A percentile compares a stretch with the other conserved stretches of the same genome.
Evolutionary conservation across 106 monocot species (phyloP).

Genomic region (Ottelia alismoides): DNA sequence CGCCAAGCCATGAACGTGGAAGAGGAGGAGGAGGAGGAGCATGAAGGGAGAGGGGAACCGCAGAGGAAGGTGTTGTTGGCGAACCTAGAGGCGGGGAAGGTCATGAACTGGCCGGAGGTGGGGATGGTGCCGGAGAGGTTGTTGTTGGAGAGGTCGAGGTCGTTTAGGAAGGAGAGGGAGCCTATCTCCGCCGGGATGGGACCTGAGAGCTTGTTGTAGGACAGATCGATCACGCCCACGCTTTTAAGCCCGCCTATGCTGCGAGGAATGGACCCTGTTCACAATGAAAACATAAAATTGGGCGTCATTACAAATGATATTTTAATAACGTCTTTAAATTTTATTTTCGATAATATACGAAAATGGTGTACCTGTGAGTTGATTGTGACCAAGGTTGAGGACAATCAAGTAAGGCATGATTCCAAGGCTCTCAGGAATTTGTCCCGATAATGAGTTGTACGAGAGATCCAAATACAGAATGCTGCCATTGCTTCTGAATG

Average conservation of each 20-base stretch:
- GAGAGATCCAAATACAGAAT: conserved; percentile 71
- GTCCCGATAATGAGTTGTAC: conserved; percentile 41
- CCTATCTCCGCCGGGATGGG: conserved; percentile 38
- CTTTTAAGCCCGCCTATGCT: conserved; percentile 27
- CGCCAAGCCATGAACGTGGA: neutral
- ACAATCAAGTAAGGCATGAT: conserved; percentile 44
- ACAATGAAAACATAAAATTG: too few species aligned
- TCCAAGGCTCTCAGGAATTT: conserved; percentile 52
- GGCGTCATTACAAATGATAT: too few species aligned
- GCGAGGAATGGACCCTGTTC: conserved; percentile 33
- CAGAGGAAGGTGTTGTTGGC: conserved; percentile 63
- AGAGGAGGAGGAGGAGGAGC: conserved; percentile 2
- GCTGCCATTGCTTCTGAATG: conserved; percentile 37
- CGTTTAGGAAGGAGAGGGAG: conserved; percentile 33
- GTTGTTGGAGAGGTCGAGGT: conserved; percentile 81
- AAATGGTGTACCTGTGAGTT: conserved; percentile 25
- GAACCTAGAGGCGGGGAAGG: conserved; percentile 48
- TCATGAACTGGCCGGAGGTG: conserved; percentile 51
- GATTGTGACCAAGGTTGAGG: conserved; percentile 64
- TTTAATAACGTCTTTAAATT: too few species aligned
- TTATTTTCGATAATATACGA: too few species aligned
- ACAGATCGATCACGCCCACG: conserved; percentile 54
- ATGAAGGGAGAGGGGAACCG: conserved; percentile 53
- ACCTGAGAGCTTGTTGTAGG: conserved; percentile 61
- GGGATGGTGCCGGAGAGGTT: conserved; percentile 67